Evolutionary conservation across 345 rosid genomes (phyloP).

Genomic region (Sisymbrium altissimum): DNA sequence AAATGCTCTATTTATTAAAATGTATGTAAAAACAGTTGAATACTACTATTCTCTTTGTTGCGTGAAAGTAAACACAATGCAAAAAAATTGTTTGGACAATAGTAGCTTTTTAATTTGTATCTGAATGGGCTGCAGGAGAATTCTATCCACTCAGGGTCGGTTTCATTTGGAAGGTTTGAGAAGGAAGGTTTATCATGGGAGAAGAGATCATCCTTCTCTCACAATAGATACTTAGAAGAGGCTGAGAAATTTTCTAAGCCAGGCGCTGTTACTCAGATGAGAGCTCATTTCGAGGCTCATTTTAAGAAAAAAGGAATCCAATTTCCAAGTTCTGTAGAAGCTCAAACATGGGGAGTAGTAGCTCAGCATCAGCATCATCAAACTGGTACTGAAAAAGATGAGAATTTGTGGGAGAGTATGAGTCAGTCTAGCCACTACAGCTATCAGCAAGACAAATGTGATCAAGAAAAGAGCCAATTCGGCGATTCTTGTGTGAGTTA

Average conservation of each 20-base stretch:
- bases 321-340: conserved; percentile 42
- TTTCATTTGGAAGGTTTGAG: conserved; percentile 93
- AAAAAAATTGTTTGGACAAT: neutral
- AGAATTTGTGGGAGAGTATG: conserved; percentile 19
- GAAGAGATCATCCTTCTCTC: conserved; percentile 81
- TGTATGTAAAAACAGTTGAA: neutral
- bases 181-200: conserved; percentile 74
- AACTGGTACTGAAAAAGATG: conserved; percentile 31
- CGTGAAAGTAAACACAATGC: neutral
- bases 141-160: conserved; percentile 71
- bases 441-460: conserved; percentile 9
- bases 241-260: conserved; percentile 76
- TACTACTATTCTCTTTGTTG: neutral
- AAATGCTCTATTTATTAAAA: neutral
- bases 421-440: conserved; percentile 13
- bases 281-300: conserved; percentile 84
- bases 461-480: conserved; percentile 21
- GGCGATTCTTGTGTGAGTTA: conserved; percentile 34
- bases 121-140: conserved; percentile 49
- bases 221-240: conserved; percentile 83
- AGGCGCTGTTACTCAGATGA: conserved; percentile 74
- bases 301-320: conserved; percentile 63
- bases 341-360: conserved; percentile 32
- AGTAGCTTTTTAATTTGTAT: neutral
- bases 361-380: conserved; percentile 12